Evolutionary conservation across 495 filamentous ascomycete genomes (phyloP).

Genomic region (Neurospora terricola): DNA sequence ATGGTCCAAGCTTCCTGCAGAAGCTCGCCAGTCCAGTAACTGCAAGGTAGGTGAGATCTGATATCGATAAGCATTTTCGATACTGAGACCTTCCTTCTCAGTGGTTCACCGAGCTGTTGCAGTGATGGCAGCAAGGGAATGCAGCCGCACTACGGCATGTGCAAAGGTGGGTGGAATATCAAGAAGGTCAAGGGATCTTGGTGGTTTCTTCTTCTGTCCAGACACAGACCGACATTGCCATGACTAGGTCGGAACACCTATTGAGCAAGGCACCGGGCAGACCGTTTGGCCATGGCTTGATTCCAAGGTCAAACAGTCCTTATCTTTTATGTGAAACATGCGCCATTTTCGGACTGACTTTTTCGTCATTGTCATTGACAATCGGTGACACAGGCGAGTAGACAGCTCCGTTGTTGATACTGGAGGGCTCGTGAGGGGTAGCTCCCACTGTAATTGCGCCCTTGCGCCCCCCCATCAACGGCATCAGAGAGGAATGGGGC

Average conservation of each 20-base stretch:
- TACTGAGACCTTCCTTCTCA: background rate
- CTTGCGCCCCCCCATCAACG: background rate
- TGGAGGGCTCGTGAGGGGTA: background rate
- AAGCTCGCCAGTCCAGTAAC: background rate
- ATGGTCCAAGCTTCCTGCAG: background rate
- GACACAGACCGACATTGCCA: background rate
- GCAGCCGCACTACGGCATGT: background rate
- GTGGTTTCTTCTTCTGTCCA: background rate
- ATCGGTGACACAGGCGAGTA: background rate
- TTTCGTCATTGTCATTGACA: background rate
- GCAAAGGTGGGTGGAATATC: background rate
- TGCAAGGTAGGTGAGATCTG: background rate
- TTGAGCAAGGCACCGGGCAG: background rate
- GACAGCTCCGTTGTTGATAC: background rate
- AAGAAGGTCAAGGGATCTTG: background rate
- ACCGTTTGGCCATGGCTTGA: background rate
- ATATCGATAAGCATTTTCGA: background rate
- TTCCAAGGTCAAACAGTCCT: background rate
- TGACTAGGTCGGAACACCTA: background rate
- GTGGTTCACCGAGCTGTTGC: background rate
- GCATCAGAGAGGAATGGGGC: background rate
- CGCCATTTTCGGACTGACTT: background rate
- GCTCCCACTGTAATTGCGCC: background rate
- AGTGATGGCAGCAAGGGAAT: background rate
- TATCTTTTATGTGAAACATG: background rate